Evolutionary conservation across 2,329 filamentous ascomycete genomes (phyloP).

Genomic region (Penicillium sp.): DNA sequence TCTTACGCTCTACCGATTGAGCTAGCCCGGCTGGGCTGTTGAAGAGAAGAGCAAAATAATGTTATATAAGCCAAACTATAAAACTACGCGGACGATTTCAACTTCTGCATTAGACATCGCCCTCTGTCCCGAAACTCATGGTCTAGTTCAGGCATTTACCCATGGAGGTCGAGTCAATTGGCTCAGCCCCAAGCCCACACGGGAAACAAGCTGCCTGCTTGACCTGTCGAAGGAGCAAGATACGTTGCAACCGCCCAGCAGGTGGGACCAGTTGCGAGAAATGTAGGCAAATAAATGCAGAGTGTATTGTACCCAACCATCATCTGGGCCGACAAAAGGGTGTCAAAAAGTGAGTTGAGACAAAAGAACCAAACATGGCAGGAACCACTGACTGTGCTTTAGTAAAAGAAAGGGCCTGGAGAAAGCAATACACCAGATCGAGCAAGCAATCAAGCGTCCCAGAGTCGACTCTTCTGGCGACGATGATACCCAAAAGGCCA

Average conservation of each 20-base stretch:
- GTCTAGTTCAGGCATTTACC: neutral
- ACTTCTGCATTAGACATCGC: no score
- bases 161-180: slow-evolving; percentile 17
- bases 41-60: neutral
- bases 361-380: slow-evolving; percentile 22
- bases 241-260: slow-evolving; percentile 61
- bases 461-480: slow-evolving; percentile 46
- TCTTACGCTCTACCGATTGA: slow-evolving; percentile 53
- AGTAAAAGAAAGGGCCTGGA: slow-evolving; percentile 73
- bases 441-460: slow-evolving; percentile 64
- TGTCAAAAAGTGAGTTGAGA: slow-evolving; percentile 64
- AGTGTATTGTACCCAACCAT: slow-evolving; percentile 70
- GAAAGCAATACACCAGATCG: slow-evolving; percentile 71
- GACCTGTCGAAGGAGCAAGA: slow-evolving; percentile 66
- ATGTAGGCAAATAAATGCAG: slow-evolving; percentile 57
- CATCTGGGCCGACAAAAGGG: slow-evolving; percentile 72
- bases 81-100: no score
- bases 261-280: slow-evolving; percentile 58
- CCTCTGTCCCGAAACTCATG: neutral
- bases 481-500: slow-evolving; percentile 44
- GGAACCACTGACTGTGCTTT: slow-evolving; percentile 12
- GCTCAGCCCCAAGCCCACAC: slow-evolving; percentile 11
- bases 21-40: slow-evolving; percentile 46
- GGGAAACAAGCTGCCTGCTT: slow-evolving; percentile 56
- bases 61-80: neutral